Percentiles rank a stretch among this genome's conserved stretches.
phyloP scores from a whole-genome alignment of 441 rosid species.

The Kokia cookei region DNA sequence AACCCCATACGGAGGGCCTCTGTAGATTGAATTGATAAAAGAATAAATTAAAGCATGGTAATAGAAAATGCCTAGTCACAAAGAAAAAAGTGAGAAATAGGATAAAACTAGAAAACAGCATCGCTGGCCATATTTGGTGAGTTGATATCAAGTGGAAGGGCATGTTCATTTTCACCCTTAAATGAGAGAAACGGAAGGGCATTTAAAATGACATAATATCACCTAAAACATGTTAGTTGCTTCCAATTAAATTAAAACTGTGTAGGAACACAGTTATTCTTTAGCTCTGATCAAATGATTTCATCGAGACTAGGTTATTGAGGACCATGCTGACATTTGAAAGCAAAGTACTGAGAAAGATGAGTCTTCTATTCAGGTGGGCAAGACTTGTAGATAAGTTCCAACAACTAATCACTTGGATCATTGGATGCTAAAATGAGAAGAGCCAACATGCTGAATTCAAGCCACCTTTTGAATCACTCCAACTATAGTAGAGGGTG shows the following conservation, averaged over 20 bases:
- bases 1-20: slow-evolving; percentile 58
- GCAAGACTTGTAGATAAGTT: not conserved
- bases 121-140: not conserved
- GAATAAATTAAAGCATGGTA: slow-evolving; percentile 8
- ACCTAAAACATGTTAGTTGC: not conserved
- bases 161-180: not conserved
- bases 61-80: not conserved
- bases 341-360: not conserved
- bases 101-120: not conserved
- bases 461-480: not conserved
- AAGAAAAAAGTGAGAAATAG: not conserved
- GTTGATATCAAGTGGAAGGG: not conserved
- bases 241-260: not conserved
- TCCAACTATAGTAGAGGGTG: not conserved
- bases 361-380: not conserved
- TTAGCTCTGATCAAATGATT: not conserved
- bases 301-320: not conserved
- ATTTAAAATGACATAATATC: not conserved
- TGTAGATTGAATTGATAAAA: slow-evolving; percentile 20
- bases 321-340: not conserved
- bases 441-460: not conserved
- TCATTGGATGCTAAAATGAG: slow-evolving; percentile 3
- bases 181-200: not conserved
- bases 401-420: not conserved
- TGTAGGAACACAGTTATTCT: not conserved